These are phyloP conservation scores for Asparagopsis taxiformis DNA, from an alignment of 31 red algal genomes.

Conservation along the genomic window DNA sequence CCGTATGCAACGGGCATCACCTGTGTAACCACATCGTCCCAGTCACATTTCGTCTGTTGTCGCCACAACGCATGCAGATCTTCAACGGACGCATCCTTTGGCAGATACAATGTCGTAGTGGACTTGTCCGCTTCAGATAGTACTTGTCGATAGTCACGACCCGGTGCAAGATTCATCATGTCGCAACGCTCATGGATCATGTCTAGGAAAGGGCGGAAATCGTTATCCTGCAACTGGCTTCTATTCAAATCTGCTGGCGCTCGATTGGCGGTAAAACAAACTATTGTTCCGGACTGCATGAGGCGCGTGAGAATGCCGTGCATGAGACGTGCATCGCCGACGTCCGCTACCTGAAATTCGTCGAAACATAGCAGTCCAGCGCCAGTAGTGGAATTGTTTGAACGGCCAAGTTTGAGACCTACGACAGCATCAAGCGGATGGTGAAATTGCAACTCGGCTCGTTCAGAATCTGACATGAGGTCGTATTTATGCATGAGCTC, in stretches of 20 bases:
- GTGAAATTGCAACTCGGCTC: conserved; percentile 7
- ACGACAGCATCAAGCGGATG: conserved; percentile 54
- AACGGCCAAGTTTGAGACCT: conserved; percentile 17
- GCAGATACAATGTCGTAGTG: background rate
- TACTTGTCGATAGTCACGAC: conserved; percentile 67
- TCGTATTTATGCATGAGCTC: conserved; percentile 52
- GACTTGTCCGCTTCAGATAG: conserved; percentile 10
- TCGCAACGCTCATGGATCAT: conserved; percentile 57
- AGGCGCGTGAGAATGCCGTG: conserved; percentile 62
- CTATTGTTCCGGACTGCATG: conserved; percentile 68
- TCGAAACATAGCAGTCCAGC: conserved; percentile 79
- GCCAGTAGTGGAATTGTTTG: conserved; percentile 25
- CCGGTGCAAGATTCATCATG: conserved; percentile 32
- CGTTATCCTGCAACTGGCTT: conserved; percentile 70
- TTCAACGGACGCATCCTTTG: conserved; percentile 5
- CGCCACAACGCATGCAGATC: conserved; percentile 10
- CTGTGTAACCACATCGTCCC: conserved; percentile 28
- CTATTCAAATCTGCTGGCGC: conserved; percentile 74
- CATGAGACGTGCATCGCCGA: conserved; percentile 89
- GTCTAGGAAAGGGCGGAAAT: conserved; percentile 83
- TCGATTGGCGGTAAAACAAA: conserved; percentile 86
- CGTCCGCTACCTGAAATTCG: conserved; percentile 94
- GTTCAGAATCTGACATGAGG: conserved; percentile 15
- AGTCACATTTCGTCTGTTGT: conserved; percentile 6
- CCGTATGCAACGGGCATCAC: conserved; percentile 46